Conservation (phyloP, 169 alveolate genomes). For the Cryptosporidium muris region DNA sequence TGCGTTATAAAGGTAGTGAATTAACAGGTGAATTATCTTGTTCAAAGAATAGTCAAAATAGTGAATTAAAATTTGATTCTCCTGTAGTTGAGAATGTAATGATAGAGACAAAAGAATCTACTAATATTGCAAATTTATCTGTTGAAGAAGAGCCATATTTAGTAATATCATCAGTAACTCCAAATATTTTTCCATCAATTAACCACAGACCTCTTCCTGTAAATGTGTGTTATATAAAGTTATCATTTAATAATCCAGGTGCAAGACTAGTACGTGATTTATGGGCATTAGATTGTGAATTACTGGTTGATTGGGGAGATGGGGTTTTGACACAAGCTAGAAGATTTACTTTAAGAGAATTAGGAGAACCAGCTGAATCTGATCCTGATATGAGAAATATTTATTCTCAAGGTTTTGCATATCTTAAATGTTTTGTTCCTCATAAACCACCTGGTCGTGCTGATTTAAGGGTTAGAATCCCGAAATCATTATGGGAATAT, state of each 20-base stretch:
- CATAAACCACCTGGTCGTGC: slow-evolving; percentile 75
- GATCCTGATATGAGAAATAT: slow-evolving; percentile 75
- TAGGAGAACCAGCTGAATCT: slow-evolving; percentile 72
- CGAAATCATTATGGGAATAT: slow-evolving; percentile 78
- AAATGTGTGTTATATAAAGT: slow-evolving; percentile 76
- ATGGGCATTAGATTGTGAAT: slow-evolving; percentile 77
- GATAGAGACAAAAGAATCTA: slow-evolving; percentile 35
- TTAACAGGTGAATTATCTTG: not conserved
- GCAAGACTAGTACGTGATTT: slow-evolving; percentile 77
- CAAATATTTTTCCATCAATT: slow-evolving; percentile 68
- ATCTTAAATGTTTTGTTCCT: slow-evolving; percentile 75
- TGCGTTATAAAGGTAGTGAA: slow-evolving; percentile 31
- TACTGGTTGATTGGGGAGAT: slow-evolving; percentile 80
- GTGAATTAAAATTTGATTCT: slow-evolving; percentile 41
- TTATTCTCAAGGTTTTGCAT: slow-evolving; percentile 79
- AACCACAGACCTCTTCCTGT: slow-evolving; percentile 70
- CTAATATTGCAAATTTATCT: not conserved
- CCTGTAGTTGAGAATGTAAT: slow-evolving; percentile 71
- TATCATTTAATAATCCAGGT: slow-evolving; percentile 75
- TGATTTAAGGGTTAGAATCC: slow-evolving; percentile 75
- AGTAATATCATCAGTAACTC: slow-evolving; percentile 74
- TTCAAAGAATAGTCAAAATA: not conserved
- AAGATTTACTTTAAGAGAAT: slow-evolving; percentile 75
- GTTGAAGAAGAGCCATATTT: slow-evolving; percentile 74
- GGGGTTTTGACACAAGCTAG: slow-evolving; percentile 76